phyloP scores from a whole-genome alignment of 176 grass and related monocot species.

The barley (Hordeum vulgare) region DNA sequence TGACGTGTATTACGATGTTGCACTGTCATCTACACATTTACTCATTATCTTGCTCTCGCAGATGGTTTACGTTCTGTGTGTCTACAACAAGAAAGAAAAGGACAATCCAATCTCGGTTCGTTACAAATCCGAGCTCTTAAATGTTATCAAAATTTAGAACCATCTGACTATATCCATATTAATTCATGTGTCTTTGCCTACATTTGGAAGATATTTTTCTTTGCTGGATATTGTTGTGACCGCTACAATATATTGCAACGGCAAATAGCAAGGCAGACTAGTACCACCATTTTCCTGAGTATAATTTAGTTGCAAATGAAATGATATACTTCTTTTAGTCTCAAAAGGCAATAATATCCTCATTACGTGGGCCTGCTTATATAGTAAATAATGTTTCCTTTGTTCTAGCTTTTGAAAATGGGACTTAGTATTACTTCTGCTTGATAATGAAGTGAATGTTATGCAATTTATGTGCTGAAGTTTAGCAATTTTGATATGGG shows the following conservation, averaged over 20 bases:
- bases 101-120: slow-evolving; percentile 75
- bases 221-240: neutral
- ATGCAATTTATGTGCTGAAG: neutral
- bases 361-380: neutral
- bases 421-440: neutral
- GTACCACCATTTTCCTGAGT: neutral
- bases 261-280: neutral
- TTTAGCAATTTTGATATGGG: neutral
- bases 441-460: neutral
- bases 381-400: neutral
- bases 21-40: slow-evolving; percentile 5
- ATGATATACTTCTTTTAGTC: neutral
- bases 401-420: neutral
- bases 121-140: slow-evolving; percentile 13
- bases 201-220: neutral
- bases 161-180: neutral
- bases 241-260: slow-evolving; percentile 1
- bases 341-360: neutral
- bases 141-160: neutral
- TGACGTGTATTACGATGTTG: neutral
- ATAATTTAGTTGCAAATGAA: neutral
- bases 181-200: neutral
- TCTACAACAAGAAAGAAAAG: slow-evolving; percentile 96
- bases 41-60: slow-evolving; percentile 19
- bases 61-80: slow-evolving; percentile 87